Evolutionary conservation across 768 basidiomycete species (phyloP).

Genomic region (Pisolithus albus): DNA sequence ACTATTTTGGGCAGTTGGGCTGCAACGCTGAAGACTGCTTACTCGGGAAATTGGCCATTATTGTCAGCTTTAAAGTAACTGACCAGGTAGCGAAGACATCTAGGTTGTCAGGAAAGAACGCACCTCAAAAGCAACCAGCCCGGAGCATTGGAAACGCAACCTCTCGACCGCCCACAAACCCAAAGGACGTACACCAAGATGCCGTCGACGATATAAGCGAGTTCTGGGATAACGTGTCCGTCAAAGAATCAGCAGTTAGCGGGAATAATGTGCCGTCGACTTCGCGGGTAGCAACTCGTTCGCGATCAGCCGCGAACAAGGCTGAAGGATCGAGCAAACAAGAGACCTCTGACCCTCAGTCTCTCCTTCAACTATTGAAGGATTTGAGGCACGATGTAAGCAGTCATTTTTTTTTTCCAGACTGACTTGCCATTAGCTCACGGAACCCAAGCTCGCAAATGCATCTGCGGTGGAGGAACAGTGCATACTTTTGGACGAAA

Average conservation of each 20-base stretch:
- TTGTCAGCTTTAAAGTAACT: slow-evolving; percentile 23
- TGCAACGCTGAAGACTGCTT: slow-evolving; percentile 17
- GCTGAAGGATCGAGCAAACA: neutral
- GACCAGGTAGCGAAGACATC: slow-evolving; percentile 8
- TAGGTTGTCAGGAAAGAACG: slow-evolving; percentile 5
- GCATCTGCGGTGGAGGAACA: slow-evolving; percentile 3
- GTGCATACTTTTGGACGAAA: slow-evolving; percentile 18
- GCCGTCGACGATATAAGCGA: slow-evolving; percentile 23
- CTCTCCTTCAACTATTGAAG: slow-evolving; percentile 12
- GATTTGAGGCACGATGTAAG: slow-evolving; percentile 17
- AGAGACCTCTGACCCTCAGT: neutral
- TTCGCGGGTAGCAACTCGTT: slow-evolving; percentile 8
- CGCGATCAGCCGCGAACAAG: neutral
- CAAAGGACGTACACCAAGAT: slow-evolving; percentile 14
- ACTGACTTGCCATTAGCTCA: neutral
- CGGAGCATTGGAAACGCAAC: slow-evolving; percentile 14
- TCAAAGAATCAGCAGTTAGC: slow-evolving; percentile 8
- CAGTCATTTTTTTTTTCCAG: neutral
- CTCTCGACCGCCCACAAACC: slow-evolving; percentile 6
- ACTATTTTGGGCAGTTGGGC: slow-evolving; percentile 11
- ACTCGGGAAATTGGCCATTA: slow-evolving; percentile 10
- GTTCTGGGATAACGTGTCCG: slow-evolving; percentile 11
- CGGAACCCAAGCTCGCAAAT: slow-evolving; percentile 12
- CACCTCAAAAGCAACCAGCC: neutral
- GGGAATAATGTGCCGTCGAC: slow-evolving; percentile 2